Conservation (phyloP, 371 early-diverging fungal genomes). For the Mortierella sp. region DNA sequence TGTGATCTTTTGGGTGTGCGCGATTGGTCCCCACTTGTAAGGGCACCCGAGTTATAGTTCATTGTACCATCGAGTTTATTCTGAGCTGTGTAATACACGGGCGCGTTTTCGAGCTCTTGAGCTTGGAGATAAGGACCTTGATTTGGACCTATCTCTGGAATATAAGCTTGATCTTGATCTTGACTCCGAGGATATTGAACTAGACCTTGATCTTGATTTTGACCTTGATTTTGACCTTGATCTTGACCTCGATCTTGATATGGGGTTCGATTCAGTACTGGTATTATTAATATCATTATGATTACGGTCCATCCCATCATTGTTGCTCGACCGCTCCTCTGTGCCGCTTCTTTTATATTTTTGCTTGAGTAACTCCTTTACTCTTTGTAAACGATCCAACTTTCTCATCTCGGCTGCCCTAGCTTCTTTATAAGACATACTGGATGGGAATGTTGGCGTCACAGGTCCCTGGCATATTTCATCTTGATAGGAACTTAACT, state of each 20-base stretch:
- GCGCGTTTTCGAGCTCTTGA: conserved; percentile 11
- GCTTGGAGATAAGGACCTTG: conserved; percentile 19
- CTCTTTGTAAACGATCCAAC: conserved; percentile 39
- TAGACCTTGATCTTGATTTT: conserved; percentile 10
- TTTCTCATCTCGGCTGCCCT: conserved; percentile 24
- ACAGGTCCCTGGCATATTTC: not conserved
- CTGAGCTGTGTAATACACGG: not conserved
- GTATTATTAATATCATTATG: not conserved
- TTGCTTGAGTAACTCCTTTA: conserved; percentile 31
- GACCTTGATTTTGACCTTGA: not conserved
- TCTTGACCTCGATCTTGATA: conserved; percentile 6
- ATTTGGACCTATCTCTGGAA: conserved; percentile 9
- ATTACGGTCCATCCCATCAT: not conserved
- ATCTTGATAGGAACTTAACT: not conserved
- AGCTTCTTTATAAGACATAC: not conserved
- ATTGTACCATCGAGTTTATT: not conserved
- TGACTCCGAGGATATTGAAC: conserved; percentile 20
- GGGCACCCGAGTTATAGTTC: not conserved
- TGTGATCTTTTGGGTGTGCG: not conserved
- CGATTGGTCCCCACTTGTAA: not conserved
- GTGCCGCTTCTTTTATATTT: conserved; percentile 9
- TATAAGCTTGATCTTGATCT: conserved; percentile 15
- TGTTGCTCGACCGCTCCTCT: not conserved
- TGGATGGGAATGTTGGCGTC: not conserved
- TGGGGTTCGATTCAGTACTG: not conserved